Evolutionary conservation across 1,284 basidiomycete genomes (phyloP), one percentile per base, ranked within the genome.

Genomic region (Butyriboletus appendiculatus): DNA sequence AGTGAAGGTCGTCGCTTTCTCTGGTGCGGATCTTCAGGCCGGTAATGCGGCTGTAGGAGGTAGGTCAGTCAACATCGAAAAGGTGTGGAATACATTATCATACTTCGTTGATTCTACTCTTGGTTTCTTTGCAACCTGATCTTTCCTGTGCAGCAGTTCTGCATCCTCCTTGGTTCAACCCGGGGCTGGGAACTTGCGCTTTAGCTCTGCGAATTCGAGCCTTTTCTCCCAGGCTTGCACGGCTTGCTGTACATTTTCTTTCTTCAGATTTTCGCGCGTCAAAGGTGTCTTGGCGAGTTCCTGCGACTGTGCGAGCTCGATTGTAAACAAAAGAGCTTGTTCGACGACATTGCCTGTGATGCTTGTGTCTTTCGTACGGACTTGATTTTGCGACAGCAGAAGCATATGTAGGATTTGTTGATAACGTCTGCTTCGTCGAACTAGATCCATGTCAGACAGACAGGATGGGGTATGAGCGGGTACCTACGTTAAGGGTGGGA

Each of bases 321-420:
- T 62, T 93, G 89, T 14, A 98, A 75, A 41, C 92, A 89, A 11
- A 86, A 72, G 61, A 98, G 82, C 62, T 93, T 92, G 64, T 97
- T 95, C 12, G 94, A 90, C 22, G 90, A 93, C 2, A 90, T 88
- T 16, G 87, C 86, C 66, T 97, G 94, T 1, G 90, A 90, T 10
- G 93, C 88, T 24, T 96, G 87, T 1, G 96, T 99, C 76, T 99
- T 98, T 56, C 96, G 88, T 24, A 94, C 85, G 14, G 92, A 88
- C 70, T 98, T 98, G 70, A 92, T 91, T 68, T 99, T 96, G 55
- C 96, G 88, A 51, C 96, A 84, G 39, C 97, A 88, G 82, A 99
- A 99, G 74, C 97, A 99, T 48, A 98, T 94, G 62, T 98, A 99
- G 0, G 97, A 97, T 67, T 98, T 95, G 56, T 94, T 95, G 56